Conservation (phyloP, 345 rosid species). For the Moricandia arvensis region DNA sequence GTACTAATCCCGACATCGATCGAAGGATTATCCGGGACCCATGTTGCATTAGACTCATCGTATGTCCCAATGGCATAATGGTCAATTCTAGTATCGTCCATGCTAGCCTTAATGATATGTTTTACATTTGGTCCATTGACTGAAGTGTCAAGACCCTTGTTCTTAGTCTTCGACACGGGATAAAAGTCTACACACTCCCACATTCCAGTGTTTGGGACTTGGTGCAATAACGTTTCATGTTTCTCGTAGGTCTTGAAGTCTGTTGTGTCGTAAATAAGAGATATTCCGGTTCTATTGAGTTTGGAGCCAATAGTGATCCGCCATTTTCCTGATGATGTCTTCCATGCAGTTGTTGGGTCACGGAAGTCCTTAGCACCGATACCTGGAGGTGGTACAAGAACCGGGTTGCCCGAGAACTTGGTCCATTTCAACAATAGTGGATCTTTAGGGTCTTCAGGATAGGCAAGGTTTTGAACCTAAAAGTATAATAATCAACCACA, state of each 20-base stretch:
- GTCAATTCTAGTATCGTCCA: conserved; percentile 37
- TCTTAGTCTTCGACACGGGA: conserved; percentile 27
- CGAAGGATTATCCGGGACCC: conserved; percentile 33
- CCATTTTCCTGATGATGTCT: conserved; percentile 77
- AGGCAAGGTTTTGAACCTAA: conserved; percentile 82
- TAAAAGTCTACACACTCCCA: conserved; percentile 57
- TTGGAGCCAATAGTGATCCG: conserved; percentile 73
- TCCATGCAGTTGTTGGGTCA: conserved; percentile 97
- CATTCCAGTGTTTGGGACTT: conserved; percentile 78
- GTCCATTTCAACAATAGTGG: conserved; percentile 74
- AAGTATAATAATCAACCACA: background rate
- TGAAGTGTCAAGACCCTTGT: conserved; percentile 34
- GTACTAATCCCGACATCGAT: conserved; percentile 31
- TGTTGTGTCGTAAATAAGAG: conserved; percentile 70
- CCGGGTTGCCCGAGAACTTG: conserved; percentile 71
- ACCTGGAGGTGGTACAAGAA: conserved; percentile 71
- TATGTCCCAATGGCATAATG: conserved; percentile 38
- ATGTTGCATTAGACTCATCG: conserved; percentile 8
- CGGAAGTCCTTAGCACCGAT: conserved; percentile 68
- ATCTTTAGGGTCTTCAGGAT: conserved; percentile 69
- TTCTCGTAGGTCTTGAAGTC: conserved; percentile 58
- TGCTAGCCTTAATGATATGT: conserved; percentile 38
- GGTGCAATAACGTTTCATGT: conserved; percentile 47
- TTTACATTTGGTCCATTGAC: conserved; percentile 28
- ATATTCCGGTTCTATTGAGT: conserved; percentile 60